Evolutionary conservation across 2,329 filamentous ascomycete genomes (phyloP), one percentile per base, ranked within the genome.

Genomic region (Aspergillus latus): DNA sequence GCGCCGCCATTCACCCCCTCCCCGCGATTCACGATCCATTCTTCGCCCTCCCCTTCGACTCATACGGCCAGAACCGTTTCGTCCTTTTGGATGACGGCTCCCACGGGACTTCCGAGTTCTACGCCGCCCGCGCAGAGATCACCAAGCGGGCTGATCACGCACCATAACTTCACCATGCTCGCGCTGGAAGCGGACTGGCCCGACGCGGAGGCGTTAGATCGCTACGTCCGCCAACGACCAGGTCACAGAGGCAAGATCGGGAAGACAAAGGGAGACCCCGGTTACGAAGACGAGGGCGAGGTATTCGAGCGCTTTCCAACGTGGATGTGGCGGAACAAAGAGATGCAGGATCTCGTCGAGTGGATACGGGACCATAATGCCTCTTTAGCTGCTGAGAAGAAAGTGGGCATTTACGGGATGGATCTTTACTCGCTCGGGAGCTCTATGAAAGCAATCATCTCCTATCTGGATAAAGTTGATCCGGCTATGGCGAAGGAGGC

Each of bases 61-160:
- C 52, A 29, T 77, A 74, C 58, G 73, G 66, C 4, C 64, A 68
- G 16, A 74, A 72, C 47, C 71, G 72, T 34, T 64, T 80, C 16
- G 72, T 79, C 21, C 72, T 80, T 4, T 68, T 80, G 8, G 78
- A 76, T 1, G 78, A 79, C 59, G 76, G 72, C 34, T 79, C 75
- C 57, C 81, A 83, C 64, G 81, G 80, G 30, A 83, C 81, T 2
- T 83, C 80, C 0, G 80, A 83, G 56, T 83, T 82, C 71, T 83
- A 83, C 62, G 58, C 68, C 29, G 80, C 79, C 3, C 77, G 81
- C 11, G 78, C 79, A 13, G 76, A 76, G 39, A 80, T 83, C 47
- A 83, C 80, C 1, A 77, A 80, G 57, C 74, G 21, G 75, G 44
- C 69, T 82, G 26, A 79, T 83, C 58, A 59, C 74, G 5, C 62